phyloP scores from a whole-genome alignment of 2,329 filamentous ascomycete genomes.

The Trichophyton schoenleinii region DNA sequence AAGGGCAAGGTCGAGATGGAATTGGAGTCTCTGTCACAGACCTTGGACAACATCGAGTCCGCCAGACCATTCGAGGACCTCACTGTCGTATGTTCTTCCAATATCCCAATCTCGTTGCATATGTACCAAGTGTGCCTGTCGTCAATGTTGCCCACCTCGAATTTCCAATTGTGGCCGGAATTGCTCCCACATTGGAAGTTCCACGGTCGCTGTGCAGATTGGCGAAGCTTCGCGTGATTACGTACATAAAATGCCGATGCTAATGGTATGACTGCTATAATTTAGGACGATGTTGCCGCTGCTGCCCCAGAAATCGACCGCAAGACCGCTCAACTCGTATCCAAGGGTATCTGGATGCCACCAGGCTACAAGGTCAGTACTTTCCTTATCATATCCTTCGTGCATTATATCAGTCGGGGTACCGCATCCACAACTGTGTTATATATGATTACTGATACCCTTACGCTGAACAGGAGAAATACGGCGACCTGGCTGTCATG shows the following conservation, averaged over 20 bases:
- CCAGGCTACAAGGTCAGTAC: conserved; percentile 90
- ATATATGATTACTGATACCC: neutral
- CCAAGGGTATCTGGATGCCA: conserved; percentile 96
- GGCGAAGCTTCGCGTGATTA: neutral
- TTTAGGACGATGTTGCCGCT: conserved; percentile 81
- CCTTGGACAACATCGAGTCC: conserved; percentile 91
- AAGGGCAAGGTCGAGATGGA: conserved; percentile 93
- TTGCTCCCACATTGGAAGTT: neutral
- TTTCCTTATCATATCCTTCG: neutral
- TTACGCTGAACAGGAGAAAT: conserved; percentile 64
- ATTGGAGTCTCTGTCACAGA: conserved; percentile 85
- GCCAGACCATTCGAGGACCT: conserved; percentile 92
- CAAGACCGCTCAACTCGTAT: conserved; percentile 87
- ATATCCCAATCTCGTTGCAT: neutral
- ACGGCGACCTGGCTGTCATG: conserved; percentile 88
- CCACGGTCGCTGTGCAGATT: neutral
- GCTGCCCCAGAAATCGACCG: conserved; percentile 95
- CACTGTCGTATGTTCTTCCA: conserved; percentile 69
- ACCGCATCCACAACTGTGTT: neutral
- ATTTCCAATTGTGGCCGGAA: neutral
- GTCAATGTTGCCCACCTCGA: neutral
- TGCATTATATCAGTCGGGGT: neutral
- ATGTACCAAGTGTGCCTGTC: too few species aligned
- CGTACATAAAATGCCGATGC: neutral
- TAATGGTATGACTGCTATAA: conserved; percentile 11